Evolutionary conservation across 2,329 filamentous ascomycete genomes (phyloP), one percentile per base, ranked within the genome.

Genomic region (Madurella fahalii): DNA sequence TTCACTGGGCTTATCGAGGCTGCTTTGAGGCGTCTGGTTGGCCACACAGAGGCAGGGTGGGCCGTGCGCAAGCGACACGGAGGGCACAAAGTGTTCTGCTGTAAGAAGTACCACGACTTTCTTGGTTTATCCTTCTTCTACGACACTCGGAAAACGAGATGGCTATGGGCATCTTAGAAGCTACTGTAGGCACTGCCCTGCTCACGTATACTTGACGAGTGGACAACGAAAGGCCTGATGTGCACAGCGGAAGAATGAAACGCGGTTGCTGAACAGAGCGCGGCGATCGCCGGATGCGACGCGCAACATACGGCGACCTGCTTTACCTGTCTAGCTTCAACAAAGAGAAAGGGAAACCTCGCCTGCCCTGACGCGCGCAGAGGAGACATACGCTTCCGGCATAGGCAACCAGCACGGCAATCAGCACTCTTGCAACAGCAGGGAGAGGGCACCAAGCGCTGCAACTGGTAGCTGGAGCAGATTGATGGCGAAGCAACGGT

Each of bases 1-100:
- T 53, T 62, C 62, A 63, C 58, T 62, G 59, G 62, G 61, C 65
- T 67, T 63, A 63, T 66, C 60, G 63, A 60, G 16, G 40, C 47
- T 20, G 56, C 56, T 54, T 51, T 39, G 42, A 34, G 47, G 15
- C 13, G 20, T 53, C 54, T 62, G 59, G 61, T 62, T 64, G 64
- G 64, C 57, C 56, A 57, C 37, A 57, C 34, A 30, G 39, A 32
- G 51, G 20, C 40, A 47, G 25, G 20, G 50, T 61, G 64, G 63
- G 40, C 58, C 57, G 60, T 64, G 64, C 61, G 53, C 47, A 52
- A 58, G 58, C 54, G 53, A 56, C 57, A 60, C 54, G 18, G 58
- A 52, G 54, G 49, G 57, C 56, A 56, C 53, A 59, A 53, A 50
- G 56, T 51, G 54, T 57, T 49, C 45, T 25, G 45, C 54, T 51